Evolutionary conservation across 371 early-diverging fungal species (phyloP), one percentile per base, ranked within the genome.

Genomic region (Syncephalastrum sp.): DNA sequence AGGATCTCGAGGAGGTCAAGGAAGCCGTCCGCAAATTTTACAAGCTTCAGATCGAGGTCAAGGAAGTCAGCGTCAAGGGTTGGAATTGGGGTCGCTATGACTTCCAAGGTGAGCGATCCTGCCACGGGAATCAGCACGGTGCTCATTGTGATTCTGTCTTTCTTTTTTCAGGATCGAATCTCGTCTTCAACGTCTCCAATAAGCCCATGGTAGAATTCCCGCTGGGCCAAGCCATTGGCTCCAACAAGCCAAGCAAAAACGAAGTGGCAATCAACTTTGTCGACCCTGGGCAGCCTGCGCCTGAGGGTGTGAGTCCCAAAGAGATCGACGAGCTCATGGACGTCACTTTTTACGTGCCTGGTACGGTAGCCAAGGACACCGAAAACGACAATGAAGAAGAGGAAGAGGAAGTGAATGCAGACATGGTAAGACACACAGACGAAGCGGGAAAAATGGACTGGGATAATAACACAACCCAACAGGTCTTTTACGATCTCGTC

Each of bases 81-180:
- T 95, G 93, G 91, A 97, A 97, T 80, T 97, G 98, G 97, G 98
- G 96, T 47, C 85, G 87, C 70, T 82, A 91, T 8, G 94, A 93
- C 49, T 91, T 94, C 60, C 82, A 91, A 75, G 89, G 83, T 81
- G 33, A 46, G 47, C 8, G 44, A 25, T 4, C 2, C 38, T 10
- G 38, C 10, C 8, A 10, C 10, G 0, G 2, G 3, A 10, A 33
- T 33, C 14, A 19, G 6, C 6, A 50, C 7, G 50, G 5, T 6
- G 50, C 17, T 29, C 53, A n/a, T 38, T 17, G 17, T 0, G 50
- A 50, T 15, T n/a, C 16, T 23, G 24, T 1, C 23, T 21, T 4
- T 21, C 5, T 21, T 13, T 7, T 46, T n/a, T 24, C 42, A 46
- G 91, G 91, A 21, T 80, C 83, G 21, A 77, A 86, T 48, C 72